Evolutionary conservation across 1,284 basidiomycete genomes (phyloP).

Genomic region (Cutaneotrichosporon sp.): DNA sequence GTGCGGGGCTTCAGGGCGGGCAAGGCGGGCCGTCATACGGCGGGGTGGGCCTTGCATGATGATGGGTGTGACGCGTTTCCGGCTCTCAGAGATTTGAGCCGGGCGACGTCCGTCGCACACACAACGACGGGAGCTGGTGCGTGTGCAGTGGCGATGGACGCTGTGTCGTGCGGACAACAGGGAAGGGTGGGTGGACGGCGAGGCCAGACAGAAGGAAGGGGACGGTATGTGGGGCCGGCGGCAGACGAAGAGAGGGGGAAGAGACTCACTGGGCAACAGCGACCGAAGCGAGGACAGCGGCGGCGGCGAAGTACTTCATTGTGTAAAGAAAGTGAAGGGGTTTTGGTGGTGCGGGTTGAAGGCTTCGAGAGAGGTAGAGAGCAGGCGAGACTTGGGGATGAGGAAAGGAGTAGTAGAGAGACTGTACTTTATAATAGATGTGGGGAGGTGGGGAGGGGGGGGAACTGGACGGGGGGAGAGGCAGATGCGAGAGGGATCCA

Average conservation of each 20-base stretch:
- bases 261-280: slow-evolving; percentile 14
- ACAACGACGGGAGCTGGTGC: too few relatives aligned
- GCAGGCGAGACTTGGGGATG: slow-evolving; percentile 3
- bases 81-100: neutral
- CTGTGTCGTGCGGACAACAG: too few relatives aligned
- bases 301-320: slow-evolving; percentile 18
- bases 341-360: neutral
- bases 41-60: neutral
- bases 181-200: neutral
- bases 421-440: slow-evolving; percentile 2
- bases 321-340: slow-evolving; percentile 1
- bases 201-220: too few relatives aligned
- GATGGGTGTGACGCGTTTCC: neutral
- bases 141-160: too few relatives aligned
- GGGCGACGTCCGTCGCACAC: neutral
- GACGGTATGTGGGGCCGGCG: too few relatives aligned
- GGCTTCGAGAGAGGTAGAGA: neutral
- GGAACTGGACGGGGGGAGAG: neutral
- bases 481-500: neutral
- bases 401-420: neutral
- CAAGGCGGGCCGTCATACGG: neutral
- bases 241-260: neutral
- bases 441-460: neutral
- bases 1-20: neutral
- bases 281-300: slow-evolving; percentile 11